Evolutionary conservation across 2,329 filamentous ascomycete genomes (phyloP), one percentile per base, ranked within the genome.

Genomic region (Talaromyces sp.): DNA sequence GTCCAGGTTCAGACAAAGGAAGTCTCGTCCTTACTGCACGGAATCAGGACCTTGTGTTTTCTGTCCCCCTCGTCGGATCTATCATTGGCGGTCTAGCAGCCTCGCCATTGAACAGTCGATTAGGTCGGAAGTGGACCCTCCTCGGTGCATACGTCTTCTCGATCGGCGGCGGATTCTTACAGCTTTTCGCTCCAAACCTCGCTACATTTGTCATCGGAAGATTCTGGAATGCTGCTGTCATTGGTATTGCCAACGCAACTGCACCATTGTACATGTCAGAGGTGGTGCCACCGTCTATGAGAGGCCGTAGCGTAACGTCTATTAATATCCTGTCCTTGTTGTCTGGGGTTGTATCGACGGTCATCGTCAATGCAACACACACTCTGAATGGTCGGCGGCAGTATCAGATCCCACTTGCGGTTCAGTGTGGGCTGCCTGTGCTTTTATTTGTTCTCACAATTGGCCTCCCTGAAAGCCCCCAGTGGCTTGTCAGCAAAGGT

Each of bases 241-340:
- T 77, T 58, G 75, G 75, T 1, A 71, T 77, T 43, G 71, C 74
- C 40, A 75, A 73, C 67, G 72, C 74, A 8, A 77, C 74, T 27
- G 75, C 75, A 4, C 76, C 76, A 10, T 65, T 78, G 25, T 78
- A 78, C 70, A 69, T 78, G 19, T 73, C 76, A 3, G 76, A 78
- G 68, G 70, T 77, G 5, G 76, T 78, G 7, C 76, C 74, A 2
- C 67, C 71, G 22, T 70, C 74, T 19, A 72, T 77, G 59, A 69
- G 75, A 65, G 75, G 74, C 2, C 64, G 73, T 60, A 72, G 70
- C 56, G 74, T 77, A 60, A 73, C 71, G 25, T 72, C 70, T 15
- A 71, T 72, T 53, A 75, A 75, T 22, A 75, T 77, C n/a, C 61
- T 77, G 27, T 74, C 72, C 15, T 65, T 76, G 22, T 68, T 69